Evolutionary conservation across 352 stramenopile genomes (phyloP).

Genomic region (Pythium aphanidermatum): DNA sequence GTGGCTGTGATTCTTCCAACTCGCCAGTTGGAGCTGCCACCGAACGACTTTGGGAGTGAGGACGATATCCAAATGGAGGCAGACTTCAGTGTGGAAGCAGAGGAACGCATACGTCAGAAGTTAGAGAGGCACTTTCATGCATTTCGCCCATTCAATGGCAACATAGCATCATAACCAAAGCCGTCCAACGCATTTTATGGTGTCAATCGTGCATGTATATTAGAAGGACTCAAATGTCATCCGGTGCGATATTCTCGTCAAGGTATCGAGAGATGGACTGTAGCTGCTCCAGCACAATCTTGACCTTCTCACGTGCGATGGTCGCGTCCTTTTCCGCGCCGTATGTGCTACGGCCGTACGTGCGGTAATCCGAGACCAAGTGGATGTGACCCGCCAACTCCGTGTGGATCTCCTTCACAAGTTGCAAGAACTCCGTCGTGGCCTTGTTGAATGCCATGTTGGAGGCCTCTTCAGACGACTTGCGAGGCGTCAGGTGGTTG

Average conservation of each 20-base stretch:
- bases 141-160: neutral
- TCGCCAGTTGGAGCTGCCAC: neutral
- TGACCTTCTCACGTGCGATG: conserved; percentile 71
- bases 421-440: conserved; percentile 81
- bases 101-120: conserved; percentile 31
- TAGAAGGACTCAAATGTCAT: conserved; percentile 37
- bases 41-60: conserved; percentile 10
- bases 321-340: conserved; percentile 77
- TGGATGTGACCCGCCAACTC: conserved; percentile 81
- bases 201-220: neutral
- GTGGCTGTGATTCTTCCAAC: conserved; percentile 11
- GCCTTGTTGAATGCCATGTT: conserved; percentile 68
- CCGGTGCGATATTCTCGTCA: conserved; percentile 62
- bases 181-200: conserved; percentile 2
- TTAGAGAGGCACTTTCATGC: conserved; percentile 63
- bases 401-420: conserved; percentile 81
- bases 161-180: conserved; percentile 2
- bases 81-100: conserved; percentile 23
- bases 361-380: conserved; percentile 81
- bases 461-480: conserved; percentile 57
- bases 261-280: conserved; percentile 69
- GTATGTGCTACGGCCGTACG: conserved; percentile 78
- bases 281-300: conserved; percentile 73
- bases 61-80: conserved; percentile 10
- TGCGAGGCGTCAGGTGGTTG: conserved; percentile 54